Percentiles rank a stretch among this genome's conserved stretches.
phyloP scores from a whole-genome alignment of 306 rosid genomes.

The Abrus precatorius region DNA sequence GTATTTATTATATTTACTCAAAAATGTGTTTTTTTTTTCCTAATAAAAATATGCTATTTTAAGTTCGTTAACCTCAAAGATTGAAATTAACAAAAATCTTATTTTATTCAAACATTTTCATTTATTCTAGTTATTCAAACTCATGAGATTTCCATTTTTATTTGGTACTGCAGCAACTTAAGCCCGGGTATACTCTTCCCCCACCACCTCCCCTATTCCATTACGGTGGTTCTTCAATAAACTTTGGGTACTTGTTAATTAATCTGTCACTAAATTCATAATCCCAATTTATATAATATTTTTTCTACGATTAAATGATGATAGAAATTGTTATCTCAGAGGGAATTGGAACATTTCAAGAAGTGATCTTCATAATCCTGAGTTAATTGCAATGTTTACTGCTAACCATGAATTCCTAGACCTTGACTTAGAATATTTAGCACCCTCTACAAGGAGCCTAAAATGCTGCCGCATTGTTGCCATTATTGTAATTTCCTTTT shows the following conservation, averaged over 20 bases:
- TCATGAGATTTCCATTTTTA: constrained; percentile 9
- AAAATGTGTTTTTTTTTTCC: no score
- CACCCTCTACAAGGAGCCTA: constrained; percentile 62
- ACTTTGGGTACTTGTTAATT: constrained; percentile 62
- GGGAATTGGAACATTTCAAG: constrained; percentile 77
- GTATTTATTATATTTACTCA: no score
- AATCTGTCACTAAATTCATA: constrained; percentile 1
- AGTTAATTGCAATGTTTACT: constrained; percentile 56
- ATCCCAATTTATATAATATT: neutral
- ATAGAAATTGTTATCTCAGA: constrained; percentile 51
- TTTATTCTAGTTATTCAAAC: constrained; percentile 20
- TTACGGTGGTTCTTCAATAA: constrained; percentile 64
- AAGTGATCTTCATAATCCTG: constrained; percentile 65
- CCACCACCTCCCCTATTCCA: constrained; percentile 67
- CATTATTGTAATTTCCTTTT: constrained; percentile 62
- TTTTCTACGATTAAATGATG: constrained; percentile 37
- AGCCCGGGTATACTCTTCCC: constrained; percentile 68
- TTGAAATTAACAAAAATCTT: neutral
- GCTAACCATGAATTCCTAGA: constrained; percentile 58
- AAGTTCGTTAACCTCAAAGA: no score
- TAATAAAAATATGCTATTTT: no score
- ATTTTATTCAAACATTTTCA: constrained; percentile 5
- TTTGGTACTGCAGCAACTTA: constrained; percentile 63
- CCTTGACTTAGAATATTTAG: constrained; percentile 59
- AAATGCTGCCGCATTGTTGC: constrained; percentile 74